Evolutionary conservation across 2,329 filamentous ascomycete species (phyloP), one percentile per base, ranked within the genome.

Genomic region (Dothideomycetes sp.): DNA sequence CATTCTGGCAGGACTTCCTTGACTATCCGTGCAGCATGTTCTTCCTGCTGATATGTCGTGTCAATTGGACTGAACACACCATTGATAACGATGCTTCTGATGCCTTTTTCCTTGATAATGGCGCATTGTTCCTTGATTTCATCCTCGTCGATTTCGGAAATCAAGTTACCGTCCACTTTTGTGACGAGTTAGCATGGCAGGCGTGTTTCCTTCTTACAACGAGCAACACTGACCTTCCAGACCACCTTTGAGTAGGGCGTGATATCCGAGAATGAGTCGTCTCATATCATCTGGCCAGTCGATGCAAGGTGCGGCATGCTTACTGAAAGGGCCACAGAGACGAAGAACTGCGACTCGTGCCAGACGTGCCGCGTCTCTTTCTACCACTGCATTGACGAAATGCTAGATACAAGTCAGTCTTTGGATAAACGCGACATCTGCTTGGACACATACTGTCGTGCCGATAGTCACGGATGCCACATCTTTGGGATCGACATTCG

Each of bases 231-330:
- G 18, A 36, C 33, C 23, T 33, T 62, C 58, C 3, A 45, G 36
- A 15, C 42, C 42, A 13, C 42, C 42, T 13, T 45, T 34, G 19
- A 45, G 40, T 4, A 58, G 51, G 1, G 56, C 56, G 32, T 63
- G 60, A 43, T 71, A 62, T 0, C 69, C 70, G 17, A 68, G 56
- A 41, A 74, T 61, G 19, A 74, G 60, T 1, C 54, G 53, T 9
- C 60, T 57, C n/a, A 74, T 51, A 4, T 60, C 60, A 1, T 55
- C 47, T 5, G 69, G 71, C 50, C 68, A 73, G 38, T 71, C 69
- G 4, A 65, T 55, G 38, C 70, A 71, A 2, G 69, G 68, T 7
- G 69, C 69, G 5, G 68, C 63, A 41, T 73, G 63, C 45, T 61
- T 64, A 5, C 65, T 64, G 47, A 70, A 73, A 2, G 61, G 61